Conservation (phyloP, 495 filamentous ascomycete species). For the Chaetomium cochliodes region DNA sequence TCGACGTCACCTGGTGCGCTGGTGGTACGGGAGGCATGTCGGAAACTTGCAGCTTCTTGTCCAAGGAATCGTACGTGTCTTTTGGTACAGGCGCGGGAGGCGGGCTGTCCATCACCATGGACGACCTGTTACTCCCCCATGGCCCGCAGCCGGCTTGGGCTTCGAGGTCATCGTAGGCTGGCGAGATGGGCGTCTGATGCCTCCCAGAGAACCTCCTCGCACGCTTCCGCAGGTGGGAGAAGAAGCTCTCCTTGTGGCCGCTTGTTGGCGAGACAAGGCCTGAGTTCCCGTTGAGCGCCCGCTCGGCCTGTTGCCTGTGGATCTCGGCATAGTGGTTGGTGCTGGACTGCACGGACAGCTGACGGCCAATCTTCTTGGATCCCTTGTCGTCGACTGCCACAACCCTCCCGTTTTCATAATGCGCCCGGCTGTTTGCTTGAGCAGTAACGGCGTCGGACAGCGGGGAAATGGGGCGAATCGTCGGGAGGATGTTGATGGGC, state of each 20-base stretch:
- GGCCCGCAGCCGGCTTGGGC: slow-evolving; percentile 88
- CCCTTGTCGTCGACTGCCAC: slow-evolving; percentile 59
- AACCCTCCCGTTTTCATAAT: slow-evolving; percentile 43
- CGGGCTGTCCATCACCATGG: slow-evolving; percentile 72
- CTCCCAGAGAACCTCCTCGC: slow-evolving; percentile 90
- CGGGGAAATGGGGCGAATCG: slow-evolving; percentile 91
- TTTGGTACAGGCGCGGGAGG: slow-evolving; percentile 53
- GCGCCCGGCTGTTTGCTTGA: slow-evolving; percentile 61
- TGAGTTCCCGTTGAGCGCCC: slow-evolving; percentile 80
- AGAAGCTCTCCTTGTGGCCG: slow-evolving; percentile 89
- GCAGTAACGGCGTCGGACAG: slow-evolving; percentile 89
- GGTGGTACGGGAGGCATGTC: slow-evolving; percentile 60
- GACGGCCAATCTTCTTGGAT: slow-evolving; percentile 90
- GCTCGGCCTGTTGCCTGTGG: slow-evolving; percentile 87
- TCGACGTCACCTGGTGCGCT: slow-evolving; percentile 52
- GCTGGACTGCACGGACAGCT: slow-evolving; percentile 92
- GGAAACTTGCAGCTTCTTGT: slow-evolving; percentile 69
- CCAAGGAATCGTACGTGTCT: slow-evolving; percentile 64
- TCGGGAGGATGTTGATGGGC: slow-evolving; percentile 96
- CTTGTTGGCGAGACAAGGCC: slow-evolving; percentile 62
- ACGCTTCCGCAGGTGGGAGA: slow-evolving; percentile 93
- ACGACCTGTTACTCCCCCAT: slow-evolving; percentile 80
- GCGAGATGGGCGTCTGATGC: slow-evolving; percentile 72
- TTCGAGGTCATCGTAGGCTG: slow-evolving; percentile 79
- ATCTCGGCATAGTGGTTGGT: slow-evolving; percentile 84